These are phyloP conservation scores for Casuarina glauca DNA, from an alignment of 306 rosid genomes.

Conservation along the genomic window DNA sequence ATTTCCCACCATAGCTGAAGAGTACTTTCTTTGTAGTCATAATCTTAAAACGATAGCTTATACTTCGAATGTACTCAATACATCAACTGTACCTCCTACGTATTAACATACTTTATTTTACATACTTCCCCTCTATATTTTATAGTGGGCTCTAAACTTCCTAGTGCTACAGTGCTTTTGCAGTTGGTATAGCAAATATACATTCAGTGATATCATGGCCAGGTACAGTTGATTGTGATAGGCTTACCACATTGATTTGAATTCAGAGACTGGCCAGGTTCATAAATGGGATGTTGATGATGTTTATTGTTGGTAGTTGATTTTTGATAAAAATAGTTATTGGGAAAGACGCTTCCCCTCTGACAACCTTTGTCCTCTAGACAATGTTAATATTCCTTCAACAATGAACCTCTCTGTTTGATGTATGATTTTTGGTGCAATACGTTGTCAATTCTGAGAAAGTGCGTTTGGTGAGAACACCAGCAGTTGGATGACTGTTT, in stretches of 20 bases:
- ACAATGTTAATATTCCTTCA: neutral
- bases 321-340: neutral
- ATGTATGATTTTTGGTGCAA: neutral
- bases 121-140: neutral
- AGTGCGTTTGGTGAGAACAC: neutral
- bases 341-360: neutral
- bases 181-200: neutral
- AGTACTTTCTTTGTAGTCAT: neutral
- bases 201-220: neutral
- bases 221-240: neutral
- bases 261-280: neutral
- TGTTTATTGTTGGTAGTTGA: neutral
- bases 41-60: neutral
- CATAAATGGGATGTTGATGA: neutral
- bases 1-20: neutral
- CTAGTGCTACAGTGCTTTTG: neutral
- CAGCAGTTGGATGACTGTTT: neutral
- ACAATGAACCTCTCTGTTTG: too few species aligned
- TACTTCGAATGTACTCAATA: neutral
- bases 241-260: neutral
- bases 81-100: neutral
- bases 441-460: neutral
- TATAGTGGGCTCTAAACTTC: neutral
- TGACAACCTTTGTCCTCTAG: neutral
- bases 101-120: neutral